phyloP scores from a whole-genome alignment of 768 basidiomycete genomes.

The Lyophyllum semitale region DNA sequence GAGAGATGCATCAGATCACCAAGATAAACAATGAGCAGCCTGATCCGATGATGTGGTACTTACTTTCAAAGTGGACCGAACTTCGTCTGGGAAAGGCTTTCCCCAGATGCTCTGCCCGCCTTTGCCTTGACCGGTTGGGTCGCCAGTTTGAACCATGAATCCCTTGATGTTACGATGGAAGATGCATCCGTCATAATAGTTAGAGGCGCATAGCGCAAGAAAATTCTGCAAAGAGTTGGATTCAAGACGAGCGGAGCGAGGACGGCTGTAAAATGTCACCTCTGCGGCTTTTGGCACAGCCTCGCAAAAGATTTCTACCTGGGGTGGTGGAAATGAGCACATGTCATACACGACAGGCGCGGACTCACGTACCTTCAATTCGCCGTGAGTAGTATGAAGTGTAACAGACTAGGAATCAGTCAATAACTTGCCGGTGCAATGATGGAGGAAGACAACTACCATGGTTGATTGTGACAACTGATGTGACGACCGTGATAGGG shows the following conservation, averaged over 20 bases:
- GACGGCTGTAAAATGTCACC: slow-evolving; percentile 40
- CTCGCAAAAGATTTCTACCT: slow-evolving; percentile 98
- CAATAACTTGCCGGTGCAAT: slow-evolving; percentile 10
- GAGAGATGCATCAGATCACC: slow-evolving; percentile 21
- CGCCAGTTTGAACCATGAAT: slow-evolving; percentile 96
- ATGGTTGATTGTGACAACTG: slow-evolving; percentile 24
- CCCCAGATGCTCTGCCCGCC: slow-evolving; percentile 98
- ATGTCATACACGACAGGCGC: not conserved
- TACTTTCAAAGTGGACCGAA: slow-evolving; percentile 92
- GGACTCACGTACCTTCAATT: slow-evolving; percentile 74
- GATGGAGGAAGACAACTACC: slow-evolving; percentile 16
- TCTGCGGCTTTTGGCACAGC: slow-evolving; percentile 94
- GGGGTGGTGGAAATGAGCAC: slow-evolving; percentile 7
- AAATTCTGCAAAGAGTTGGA: slow-evolving; percentile 70
- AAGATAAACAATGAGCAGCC: slow-evolving; percentile 10
- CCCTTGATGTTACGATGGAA: slow-evolving; percentile 96
- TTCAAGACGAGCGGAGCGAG: slow-evolving; percentile 6
- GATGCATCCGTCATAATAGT: slow-evolving; percentile 79
- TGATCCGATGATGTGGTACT: slow-evolving; percentile 11
- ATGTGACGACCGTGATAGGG: slow-evolving; percentile 20
- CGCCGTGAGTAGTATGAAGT: slow-evolving; percentile 90
- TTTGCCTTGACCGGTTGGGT: slow-evolving; percentile 89
- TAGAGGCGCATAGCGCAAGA: slow-evolving; percentile 88
- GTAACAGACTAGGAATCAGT: slow-evolving; percentile 76
- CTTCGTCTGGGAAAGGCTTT: slow-evolving; percentile 87